A percentile compares a stretch with the other conserved stretches of the same genome.
Conservation (phyloP, 176 grass and related monocot species). For the Phoenix dactylifera region DNA sequence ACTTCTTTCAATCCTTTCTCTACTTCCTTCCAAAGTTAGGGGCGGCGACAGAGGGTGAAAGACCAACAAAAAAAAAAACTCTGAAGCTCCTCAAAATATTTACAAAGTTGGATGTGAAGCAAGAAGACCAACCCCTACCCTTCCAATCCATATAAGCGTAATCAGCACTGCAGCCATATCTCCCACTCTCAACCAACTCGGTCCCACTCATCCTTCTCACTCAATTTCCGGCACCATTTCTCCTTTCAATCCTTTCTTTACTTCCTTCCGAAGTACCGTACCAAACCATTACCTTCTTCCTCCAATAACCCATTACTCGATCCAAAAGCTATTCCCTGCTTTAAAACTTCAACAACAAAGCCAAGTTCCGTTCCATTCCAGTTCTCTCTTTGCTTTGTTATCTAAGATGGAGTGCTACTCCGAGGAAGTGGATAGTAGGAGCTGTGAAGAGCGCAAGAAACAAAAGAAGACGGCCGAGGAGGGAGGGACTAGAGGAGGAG, state of each 20-base stretch:
- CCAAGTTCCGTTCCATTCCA: too few species aligned
- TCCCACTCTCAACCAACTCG: too few species aligned
- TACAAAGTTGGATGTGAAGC: too few species aligned
- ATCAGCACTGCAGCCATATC: too few species aligned
- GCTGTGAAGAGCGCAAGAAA: slow-evolving; percentile 40
- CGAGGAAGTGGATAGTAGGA: slow-evolving; percentile 66
- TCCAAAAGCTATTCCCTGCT: neutral
- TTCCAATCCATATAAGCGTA: too few species aligned
- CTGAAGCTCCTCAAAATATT: too few species aligned
- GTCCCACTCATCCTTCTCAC: too few species aligned
- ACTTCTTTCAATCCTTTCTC: neutral
- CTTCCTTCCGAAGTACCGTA: slow-evolving; percentile 1
- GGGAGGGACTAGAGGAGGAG: neutral
- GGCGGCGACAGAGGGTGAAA: too few species aligned
- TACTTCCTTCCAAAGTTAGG: neutral
- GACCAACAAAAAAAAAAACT: too few species aligned
- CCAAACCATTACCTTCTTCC: neutral
- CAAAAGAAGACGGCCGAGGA: neutral
- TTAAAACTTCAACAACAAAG: slow-evolving; percentile 7
- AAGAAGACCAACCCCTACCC: too few species aligned
- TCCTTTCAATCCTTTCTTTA: neutral
- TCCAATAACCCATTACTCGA: too few species aligned
- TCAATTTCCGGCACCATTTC: slow-evolving; percentile 3
- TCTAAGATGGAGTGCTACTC: slow-evolving; percentile 46
- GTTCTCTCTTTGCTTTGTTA: too few species aligned